Evolutionary conservation across 2,329 filamentous ascomycete species (phyloP).

Genomic region (Ambrosiella beaveri): DNA sequence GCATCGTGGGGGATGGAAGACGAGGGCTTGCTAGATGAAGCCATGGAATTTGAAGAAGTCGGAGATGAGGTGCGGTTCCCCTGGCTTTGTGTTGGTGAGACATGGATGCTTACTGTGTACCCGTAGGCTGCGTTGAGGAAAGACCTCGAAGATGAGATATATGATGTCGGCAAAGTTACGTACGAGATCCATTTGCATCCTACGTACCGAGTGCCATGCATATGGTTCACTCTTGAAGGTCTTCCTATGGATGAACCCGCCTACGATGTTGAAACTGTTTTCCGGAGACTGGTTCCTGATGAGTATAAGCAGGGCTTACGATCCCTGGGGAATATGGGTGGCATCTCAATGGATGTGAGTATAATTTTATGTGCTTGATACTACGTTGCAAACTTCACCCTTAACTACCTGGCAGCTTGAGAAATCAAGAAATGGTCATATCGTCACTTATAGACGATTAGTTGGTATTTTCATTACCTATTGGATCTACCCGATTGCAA

Average conservation of each 20-base stretch:
- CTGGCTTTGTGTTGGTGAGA: neutral
- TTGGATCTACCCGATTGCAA: slow-evolving; percentile 16
- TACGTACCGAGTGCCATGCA: slow-evolving; percentile 56
- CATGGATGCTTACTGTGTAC: slow-evolving; percentile 13
- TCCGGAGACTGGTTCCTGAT: slow-evolving; percentile 51
- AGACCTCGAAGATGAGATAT: neutral
- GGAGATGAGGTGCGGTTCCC: slow-evolving; percentile 29
- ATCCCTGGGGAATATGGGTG: slow-evolving; percentile 46
- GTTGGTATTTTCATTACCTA: slow-evolving; percentile 5
- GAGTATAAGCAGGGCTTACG: slow-evolving; percentile 45
- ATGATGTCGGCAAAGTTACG: slow-evolving; percentile 33
- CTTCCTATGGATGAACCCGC: slow-evolving; percentile 37
- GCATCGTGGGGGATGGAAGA: slow-evolving; percentile 1
- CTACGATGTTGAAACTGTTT: slow-evolving; percentile 51
- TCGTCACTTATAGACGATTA: neutral
- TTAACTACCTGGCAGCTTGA: neutral
- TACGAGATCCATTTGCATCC: slow-evolving; percentile 64
- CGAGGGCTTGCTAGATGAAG: slow-evolving; percentile 21
- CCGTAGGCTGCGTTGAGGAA: slow-evolving; percentile 5
- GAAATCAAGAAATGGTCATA: neutral
- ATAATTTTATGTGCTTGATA: slow-evolving; percentile 1
- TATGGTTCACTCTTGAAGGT: slow-evolving; percentile 55
- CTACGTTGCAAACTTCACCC: slow-evolving; percentile 7
- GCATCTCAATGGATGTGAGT: slow-evolving; percentile 62
- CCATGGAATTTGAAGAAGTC: slow-evolving; percentile 34